Conservation (phyloP, 2,329 filamentous ascomycete genomes). For the Dothidotthia symphoricarpi region DNA sequence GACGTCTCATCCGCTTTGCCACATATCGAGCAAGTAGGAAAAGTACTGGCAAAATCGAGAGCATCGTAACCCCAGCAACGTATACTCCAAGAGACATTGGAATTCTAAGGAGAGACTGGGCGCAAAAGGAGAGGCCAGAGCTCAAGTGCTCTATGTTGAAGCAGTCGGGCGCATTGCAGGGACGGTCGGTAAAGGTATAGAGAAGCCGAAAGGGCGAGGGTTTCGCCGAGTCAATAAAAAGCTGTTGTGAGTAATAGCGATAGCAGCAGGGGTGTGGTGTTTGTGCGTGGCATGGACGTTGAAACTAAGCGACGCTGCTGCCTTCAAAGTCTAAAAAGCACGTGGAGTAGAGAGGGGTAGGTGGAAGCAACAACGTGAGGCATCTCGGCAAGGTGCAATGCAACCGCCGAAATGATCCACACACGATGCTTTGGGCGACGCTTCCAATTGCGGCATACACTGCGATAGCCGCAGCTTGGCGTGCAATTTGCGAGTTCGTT, state of each 20-base stretch:
- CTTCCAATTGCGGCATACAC: slow-evolving; percentile 2
- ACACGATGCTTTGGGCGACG: background rate
- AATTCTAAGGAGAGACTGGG: slow-evolving; percentile 2
- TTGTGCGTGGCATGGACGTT: too few species aligned
- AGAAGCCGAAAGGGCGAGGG: slow-evolving; percentile 3
- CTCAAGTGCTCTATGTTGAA: slow-evolving; percentile 5
- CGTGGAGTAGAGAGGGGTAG: slow-evolving; percentile 17
- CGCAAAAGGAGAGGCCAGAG: slow-evolving; percentile 6
- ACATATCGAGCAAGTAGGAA: slow-evolving; percentile 20
- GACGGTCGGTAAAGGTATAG: slow-evolving; percentile 1
- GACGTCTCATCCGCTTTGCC: slow-evolving; percentile 19
- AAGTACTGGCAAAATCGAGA: slow-evolving; percentile 17
- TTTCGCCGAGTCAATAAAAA: slow-evolving; percentile 5
- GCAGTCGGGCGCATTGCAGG: slow-evolving; percentile 8
- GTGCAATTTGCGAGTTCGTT: slow-evolving; percentile 4
- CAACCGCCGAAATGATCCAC: background rate
- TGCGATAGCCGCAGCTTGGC: slow-evolving; percentile 3
- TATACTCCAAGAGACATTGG: slow-evolving; percentile 13
- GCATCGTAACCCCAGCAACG: slow-evolving; percentile 13
- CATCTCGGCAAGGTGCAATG: slow-evolving; percentile 5
- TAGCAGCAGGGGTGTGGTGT: too few species aligned
- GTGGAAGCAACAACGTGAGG: slow-evolving; percentile 4
- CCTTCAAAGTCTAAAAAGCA: slow-evolving; percentile 15
- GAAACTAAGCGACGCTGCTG: slow-evolving; percentile 6
- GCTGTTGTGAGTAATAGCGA: too few species aligned